Evolutionary conservation across 768 basidiomycete genomes (phyloP).

Genomic region (Calocybe gangraenosa): DNA sequence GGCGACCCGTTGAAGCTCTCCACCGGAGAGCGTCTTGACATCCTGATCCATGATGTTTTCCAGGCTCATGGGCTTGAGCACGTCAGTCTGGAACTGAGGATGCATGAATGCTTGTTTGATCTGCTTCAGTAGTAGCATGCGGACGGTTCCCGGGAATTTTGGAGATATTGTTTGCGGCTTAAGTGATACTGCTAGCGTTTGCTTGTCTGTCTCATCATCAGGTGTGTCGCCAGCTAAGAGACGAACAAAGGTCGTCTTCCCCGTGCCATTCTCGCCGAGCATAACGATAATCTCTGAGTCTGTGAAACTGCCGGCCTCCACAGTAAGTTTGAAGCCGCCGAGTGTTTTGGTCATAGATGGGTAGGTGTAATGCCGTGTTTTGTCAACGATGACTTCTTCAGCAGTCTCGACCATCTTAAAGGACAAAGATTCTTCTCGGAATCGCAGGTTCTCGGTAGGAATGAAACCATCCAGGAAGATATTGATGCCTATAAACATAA

Average conservation of each 20-base stretch:
- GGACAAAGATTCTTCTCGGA: conserved; percentile 90
- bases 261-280: conserved; percentile 98
- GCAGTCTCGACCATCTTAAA: conserved; percentile 99
- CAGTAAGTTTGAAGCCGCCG: conserved; percentile 91
- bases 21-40: conserved; percentile 96
- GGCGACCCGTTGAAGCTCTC: conserved; percentile 96
- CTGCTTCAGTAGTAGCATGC: conserved; percentile 89
- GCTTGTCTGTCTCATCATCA: conserved; percentile 78
- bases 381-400: conserved; percentile 83
- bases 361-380: conserved; percentile 87
- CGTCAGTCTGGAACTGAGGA: conserved; percentile 99
- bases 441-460: conserved; percentile 96
- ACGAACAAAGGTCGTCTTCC: conserved; percentile 98
- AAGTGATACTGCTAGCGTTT: conserved; percentile 82
- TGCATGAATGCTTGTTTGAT: conserved; percentile 98
- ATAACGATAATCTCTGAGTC: conserved; percentile 99
- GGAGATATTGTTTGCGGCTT: conserved; percentile 99
- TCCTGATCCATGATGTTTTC: conserved; percentile 97
- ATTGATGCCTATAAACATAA: conserved; percentile 93
- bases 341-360: conserved; percentile 97
- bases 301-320: conserved; percentile 88
- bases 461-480: conserved; percentile 99
- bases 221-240: conserved; percentile 91
- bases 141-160: conserved; percentile 95
- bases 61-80: conserved; percentile 94